A percentile compares a stretch with the other conserved stretches of the same genome.
These are phyloP conservation scores for Annulohypoxylon nitens DNA, from an alignment of 495 filamentous ascomycete species.

Conservation along the genomic window DNA sequence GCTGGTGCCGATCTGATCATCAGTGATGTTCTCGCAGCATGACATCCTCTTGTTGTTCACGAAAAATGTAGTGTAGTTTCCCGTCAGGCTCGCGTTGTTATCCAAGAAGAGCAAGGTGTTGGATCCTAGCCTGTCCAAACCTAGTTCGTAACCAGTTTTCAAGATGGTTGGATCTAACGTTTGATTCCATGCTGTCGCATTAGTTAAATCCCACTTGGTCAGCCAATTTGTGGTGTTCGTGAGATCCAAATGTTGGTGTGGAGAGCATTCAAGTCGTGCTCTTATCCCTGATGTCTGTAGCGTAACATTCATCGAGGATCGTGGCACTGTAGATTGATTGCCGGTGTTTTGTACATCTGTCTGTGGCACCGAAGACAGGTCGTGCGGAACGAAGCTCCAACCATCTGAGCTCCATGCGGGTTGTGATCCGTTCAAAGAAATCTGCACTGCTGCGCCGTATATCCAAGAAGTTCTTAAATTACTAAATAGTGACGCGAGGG, in stretches of 20 bases:
- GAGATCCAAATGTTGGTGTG: constrained; percentile 29
- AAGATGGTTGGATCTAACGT: constrained; percentile 3
- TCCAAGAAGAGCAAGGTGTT: constrained; percentile 14
- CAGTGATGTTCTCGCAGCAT: constrained; percentile 54
- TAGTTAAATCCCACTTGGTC: constrained; percentile 38
- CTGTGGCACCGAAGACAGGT: constrained; percentile 28
- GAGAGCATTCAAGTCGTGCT: constrained; percentile 51
- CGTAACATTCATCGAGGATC: constrained; percentile 38
- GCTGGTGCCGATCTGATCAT: constrained; percentile 16
- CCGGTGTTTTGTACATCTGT: constrained; percentile 7
- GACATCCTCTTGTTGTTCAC: constrained; percentile 38
- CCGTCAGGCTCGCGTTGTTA: constrained; percentile 1
- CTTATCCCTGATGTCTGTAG: constrained; percentile 50
- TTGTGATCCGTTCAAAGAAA: constrained; percentile 50
- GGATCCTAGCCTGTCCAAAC: background rate
- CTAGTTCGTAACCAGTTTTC: constrained; percentile 22
- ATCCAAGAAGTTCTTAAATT: constrained; percentile 41
- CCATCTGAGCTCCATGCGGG: constrained; percentile 56
- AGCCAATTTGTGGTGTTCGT: constrained; percentile 47
- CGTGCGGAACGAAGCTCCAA: constrained; percentile 54
- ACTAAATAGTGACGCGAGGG: constrained; percentile 18
- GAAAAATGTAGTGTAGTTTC: constrained; percentile 41
- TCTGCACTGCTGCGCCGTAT: constrained; percentile 54
- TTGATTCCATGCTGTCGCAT: constrained; percentile 19
- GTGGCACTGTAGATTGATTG: background rate